Evolutionary conservation across 805 yeast species (phyloP).

Genomic region (Kodamaea hsintzibuensis): DNA sequence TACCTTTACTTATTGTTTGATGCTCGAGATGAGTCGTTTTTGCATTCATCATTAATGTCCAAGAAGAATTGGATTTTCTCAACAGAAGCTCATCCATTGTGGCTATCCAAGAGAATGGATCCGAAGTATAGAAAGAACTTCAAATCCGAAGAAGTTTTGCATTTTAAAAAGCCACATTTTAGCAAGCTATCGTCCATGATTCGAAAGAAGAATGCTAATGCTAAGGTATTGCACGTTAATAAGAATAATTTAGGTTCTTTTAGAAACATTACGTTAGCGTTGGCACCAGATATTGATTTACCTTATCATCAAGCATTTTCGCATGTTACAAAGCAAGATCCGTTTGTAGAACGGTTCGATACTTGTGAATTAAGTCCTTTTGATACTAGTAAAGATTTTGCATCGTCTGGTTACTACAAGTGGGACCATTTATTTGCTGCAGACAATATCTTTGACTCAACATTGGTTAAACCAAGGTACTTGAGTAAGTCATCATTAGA

Average conservation of each 20-base stretch:
- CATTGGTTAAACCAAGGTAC: constrained; percentile 46
- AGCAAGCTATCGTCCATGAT: constrained; percentile 13
- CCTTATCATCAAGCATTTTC: constrained; percentile 13
- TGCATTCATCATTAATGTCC: constrained; percentile 34
- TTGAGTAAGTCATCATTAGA: constrained; percentile 19
- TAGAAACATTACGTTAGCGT: constrained; percentile 19
- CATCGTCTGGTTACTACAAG: constrained; percentile 38
- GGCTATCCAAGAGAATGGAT: constrained; percentile 48
- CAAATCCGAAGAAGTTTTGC: constrained; percentile 5
- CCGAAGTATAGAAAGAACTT: constrained; percentile 11
- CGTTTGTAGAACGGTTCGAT: constrained; percentile 20
- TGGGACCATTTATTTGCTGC: constrained; percentile 45
- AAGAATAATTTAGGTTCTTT: constrained; percentile 1
- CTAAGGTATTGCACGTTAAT: constrained; percentile 4
- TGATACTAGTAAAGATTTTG: constrained; percentile 16
- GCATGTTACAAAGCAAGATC: constrained; percentile 16
- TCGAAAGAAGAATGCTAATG: neutral
- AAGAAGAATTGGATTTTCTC: constrained; percentile 61
- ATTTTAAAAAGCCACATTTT: constrained; percentile 8
- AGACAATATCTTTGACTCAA: constrained; percentile 40
- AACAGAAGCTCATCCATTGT: constrained; percentile 91
- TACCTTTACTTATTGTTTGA: constrained; percentile 81
- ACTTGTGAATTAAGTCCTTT: constrained; percentile 35
- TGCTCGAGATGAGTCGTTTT: constrained; percentile 48
- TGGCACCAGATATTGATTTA: constrained; percentile 9